Base-by-base conservation (phyloP, 2,329 filamentous ascomycete genomes). In the Acephala macrosclerotiorum region DNA sequence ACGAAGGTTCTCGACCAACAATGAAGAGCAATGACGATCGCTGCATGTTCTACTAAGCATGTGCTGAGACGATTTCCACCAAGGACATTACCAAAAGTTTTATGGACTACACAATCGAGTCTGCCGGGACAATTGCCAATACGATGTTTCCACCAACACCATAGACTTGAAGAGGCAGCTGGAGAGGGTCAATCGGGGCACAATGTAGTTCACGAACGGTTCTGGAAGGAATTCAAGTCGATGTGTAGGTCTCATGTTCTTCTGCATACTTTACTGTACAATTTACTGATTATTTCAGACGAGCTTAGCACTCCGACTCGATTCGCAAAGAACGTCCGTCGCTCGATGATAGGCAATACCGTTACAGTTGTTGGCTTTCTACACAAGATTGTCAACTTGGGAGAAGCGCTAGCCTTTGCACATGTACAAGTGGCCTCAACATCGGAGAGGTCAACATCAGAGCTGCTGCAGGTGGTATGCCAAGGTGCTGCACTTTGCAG, bases 291-390 rank as follows among this genome's bases (percentile, higher is more conserved):
- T 25, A 9, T 26, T 58, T 7, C n/a, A 72, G 68, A 68, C 47
- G 20, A 67, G 62, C 33, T 66, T 20, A 61, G 68, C 18, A 11
- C 11, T 47, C 35, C 66, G 12, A 65, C 33, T 55, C 36, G 61
- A 58, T 60, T 71, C 51, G 29, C 56, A 16, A 56, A 60, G 40
- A 60, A 51, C 38, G 63, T 70, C 20, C 58, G 40, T 42, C 25
- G 25, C 2, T 22, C 53, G 9, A 45, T 60, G 9, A 55, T 75
- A 6, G 78, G 79, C 42, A 55, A 81, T 8, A 74, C 79, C 22
- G 82, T 91, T 36, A 81, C 82, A 0, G 77, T 92, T 0, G 84
- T 89, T 76, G 94, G 94, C 22, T 96, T 94, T 72, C 78, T 97
- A 0, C 87, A 88, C 29, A 87, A 87, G 66, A 84, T 88, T 35